Evolutionary conservation across 106 monocot species (phyloP), one percentile per base, ranked within the genome.

Genomic region (Agapanthus africanus): DNA sequence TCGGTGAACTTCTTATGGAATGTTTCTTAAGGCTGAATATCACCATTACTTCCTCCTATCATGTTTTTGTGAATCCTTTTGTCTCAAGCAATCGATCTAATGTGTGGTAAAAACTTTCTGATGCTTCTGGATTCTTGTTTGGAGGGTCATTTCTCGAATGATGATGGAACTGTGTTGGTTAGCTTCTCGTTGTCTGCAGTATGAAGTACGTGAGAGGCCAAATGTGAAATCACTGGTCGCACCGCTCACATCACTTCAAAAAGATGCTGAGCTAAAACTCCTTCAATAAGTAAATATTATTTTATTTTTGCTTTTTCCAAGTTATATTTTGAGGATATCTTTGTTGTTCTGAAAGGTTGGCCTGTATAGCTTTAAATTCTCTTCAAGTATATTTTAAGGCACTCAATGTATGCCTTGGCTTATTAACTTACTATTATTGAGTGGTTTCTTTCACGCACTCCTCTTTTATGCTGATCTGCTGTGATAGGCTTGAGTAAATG

Each of bases 51-150:
- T 47, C 1, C 3, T 47, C 19, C 33, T 33, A 31, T 61, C 42
- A 35, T 54, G 28, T 49, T 40, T 15, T 32, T n/a, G 13, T 41
- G 10, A 61, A 66, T 52, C 22, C n/a, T 18, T 71, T 77, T 66
- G 66, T 9, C 54, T 33, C 79, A 99, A 89, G 97, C 97, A 34
- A 78, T 92, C 70, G 97, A 99, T 39, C 61, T 99, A 30, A 89
- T 99, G 76, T 82, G 86, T 44, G 81, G 74, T 16, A 92, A 90
- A 77, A 99, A 99, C 61, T 90, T 85, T 61, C 63, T 70, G 13
- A 84, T 80, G 80, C 61, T 99, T 76, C 84, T 92, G 77, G 97
- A 99, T 70, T 92, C 97, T 19, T 88, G 84, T 79, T 78, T 99
- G 66, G 97, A 92, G 66, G 97, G 97, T 4, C 92, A 90, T 73